Evolutionary conservation across 495 filamentous ascomycete species (phyloP).

Genomic region (Tuber umbilicatum): DNA sequence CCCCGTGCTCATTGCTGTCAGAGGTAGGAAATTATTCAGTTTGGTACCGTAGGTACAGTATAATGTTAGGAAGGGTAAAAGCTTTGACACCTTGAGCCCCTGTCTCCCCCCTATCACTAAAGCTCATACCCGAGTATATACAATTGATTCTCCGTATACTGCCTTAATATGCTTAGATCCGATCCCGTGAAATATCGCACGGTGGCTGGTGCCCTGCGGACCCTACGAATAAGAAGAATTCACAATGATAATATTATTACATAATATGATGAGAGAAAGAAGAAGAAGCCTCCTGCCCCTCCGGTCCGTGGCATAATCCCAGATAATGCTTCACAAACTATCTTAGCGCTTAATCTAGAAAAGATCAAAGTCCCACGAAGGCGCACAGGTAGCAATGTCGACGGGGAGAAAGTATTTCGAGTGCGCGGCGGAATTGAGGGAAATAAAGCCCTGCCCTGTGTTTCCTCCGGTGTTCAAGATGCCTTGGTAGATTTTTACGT

Average conservation of each 20-base stretch:
- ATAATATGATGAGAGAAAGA: not conserved
- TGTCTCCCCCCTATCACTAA: no score
- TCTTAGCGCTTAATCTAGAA: not conserved
- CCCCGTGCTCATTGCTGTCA: no score
- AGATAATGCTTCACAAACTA: not conserved
- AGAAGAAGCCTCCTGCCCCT: not conserved
- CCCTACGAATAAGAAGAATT: not conserved
- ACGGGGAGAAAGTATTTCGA: constrained; percentile 24
- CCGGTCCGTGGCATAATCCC: not conserved
- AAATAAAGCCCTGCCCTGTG: constrained; percentile 18
- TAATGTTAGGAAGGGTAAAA: no score
- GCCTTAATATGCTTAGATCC: not conserved
- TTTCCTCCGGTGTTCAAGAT: constrained; percentile 31
- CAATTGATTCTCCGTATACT: not conserved
- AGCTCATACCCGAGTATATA: no score
- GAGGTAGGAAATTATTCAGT: no score
- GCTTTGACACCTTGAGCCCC: no score
- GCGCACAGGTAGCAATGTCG: constrained; percentile 13
- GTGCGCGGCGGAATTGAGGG: constrained; percentile 28
- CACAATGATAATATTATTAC: not conserved
- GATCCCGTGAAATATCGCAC: not conserved
- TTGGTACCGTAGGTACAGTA: no score
- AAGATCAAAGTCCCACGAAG: constrained; percentile 17
- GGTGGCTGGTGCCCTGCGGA: not conserved
- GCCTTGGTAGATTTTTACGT: constrained; percentile 26